Percentiles rank a stretch among this genome's conserved stretches.
phyloP scores from a whole-genome alignment of 1,139 yeast genomes.

The Debaryomyces udenii region DNA sequence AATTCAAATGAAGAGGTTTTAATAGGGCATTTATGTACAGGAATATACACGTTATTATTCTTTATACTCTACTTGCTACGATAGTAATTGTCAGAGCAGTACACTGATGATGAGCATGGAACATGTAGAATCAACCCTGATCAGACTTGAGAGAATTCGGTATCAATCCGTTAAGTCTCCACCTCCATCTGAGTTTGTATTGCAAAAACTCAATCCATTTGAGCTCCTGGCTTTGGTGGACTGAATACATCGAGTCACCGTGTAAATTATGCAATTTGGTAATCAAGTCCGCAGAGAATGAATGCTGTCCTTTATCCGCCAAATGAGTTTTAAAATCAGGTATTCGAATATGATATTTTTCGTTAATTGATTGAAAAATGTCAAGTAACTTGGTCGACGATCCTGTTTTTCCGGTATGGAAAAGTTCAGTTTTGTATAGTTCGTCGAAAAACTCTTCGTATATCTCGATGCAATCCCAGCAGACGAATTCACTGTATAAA shows the following conservation, averaged over 20 bases:
- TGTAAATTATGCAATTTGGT: conserved; percentile 28
- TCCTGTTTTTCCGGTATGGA: background rate
- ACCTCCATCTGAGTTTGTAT: conserved; percentile 35
- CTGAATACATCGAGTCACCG: conserved; percentile 5
- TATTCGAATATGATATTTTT: conserved; percentile 16
- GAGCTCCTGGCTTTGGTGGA: conserved; percentile 14
- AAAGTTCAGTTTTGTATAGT: conserved; percentile 15
- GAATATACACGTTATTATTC: too few relatives aligned
- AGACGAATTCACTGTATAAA: conserved; percentile 56
- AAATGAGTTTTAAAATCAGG: background rate
- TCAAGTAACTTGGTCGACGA: conserved; percentile 21
- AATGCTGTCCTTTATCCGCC: background rate
- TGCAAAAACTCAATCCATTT: conserved; percentile 35
- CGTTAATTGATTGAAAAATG: conserved; percentile 29
- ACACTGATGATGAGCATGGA: too few relatives aligned
- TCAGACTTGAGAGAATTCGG: conserved; percentile 13
- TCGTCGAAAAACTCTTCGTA: conserved; percentile 57
- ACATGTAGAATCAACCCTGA: background rate
- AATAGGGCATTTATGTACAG: background rate
- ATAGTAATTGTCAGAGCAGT: too few relatives aligned
- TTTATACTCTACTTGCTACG: background rate
- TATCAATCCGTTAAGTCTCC: conserved; percentile 30
- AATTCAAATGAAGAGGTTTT: too few relatives aligned
- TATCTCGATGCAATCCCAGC: conserved; percentile 61
- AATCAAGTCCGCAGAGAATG: conserved; percentile 28